These are phyloP conservation scores for Cubamyces sp. DNA, from an alignment of 768 basidiomycete genomes.

Conservation along the genomic window DNA sequence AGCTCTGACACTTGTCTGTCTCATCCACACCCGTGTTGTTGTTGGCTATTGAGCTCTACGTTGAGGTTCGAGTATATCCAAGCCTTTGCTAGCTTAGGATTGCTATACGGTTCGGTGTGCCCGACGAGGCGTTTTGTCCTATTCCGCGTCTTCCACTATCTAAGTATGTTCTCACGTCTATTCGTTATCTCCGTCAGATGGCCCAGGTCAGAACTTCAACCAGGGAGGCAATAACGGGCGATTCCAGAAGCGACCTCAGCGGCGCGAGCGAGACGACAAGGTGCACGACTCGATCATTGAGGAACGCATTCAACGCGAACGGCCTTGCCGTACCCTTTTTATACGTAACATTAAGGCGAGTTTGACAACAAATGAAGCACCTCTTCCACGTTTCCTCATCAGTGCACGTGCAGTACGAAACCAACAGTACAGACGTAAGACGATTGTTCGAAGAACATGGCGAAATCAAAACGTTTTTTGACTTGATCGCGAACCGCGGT, in stretches of 20 bases:
- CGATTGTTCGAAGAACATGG: conserved; percentile 90
- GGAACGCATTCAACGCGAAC: conserved; percentile 91
- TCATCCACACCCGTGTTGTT: not conserved
- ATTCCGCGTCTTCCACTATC: not conserved
- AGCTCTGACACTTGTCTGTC: conserved; percentile 11
- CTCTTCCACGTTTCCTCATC: not conserved
- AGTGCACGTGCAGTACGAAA: conserved; percentile 72
- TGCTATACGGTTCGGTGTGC: not conserved
- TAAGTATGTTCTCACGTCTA: conserved; percentile 26
- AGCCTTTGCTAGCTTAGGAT: not conserved
- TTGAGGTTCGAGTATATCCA: not conserved
- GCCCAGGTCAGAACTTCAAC: conserved; percentile 57
- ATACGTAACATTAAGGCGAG: conserved; percentile 98
- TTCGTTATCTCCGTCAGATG: conserved; percentile 59
- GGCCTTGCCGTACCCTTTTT: conserved; percentile 94
- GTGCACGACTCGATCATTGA: conserved; percentile 91
- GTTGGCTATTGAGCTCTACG: not conserved
- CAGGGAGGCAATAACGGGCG: conserved; percentile 47
- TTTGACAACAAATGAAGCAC: conserved; percentile 26
- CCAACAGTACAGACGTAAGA: conserved; percentile 82
- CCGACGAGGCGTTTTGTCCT: not conserved
- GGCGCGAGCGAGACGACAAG: conserved; percentile 86
- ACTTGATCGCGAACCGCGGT: conserved; percentile 91
- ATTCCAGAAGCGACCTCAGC: conserved; percentile 50
- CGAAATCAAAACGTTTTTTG: conserved; percentile 97